Base-by-base conservation (phyloP, 441 rosid species). In the Geranium incanum region DNA sequence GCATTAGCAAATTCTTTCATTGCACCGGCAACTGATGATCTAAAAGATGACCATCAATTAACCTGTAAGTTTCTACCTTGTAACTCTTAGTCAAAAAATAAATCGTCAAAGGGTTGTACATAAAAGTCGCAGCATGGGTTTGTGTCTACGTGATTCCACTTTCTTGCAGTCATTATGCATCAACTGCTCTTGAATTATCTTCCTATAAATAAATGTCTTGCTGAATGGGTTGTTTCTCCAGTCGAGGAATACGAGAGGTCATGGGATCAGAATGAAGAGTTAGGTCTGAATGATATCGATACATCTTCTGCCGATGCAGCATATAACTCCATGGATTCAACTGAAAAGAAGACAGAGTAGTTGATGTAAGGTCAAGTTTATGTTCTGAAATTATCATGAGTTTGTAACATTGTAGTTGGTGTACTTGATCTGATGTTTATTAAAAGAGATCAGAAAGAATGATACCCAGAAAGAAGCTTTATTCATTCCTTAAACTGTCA, bases 221-320 rank as follows among this genome's bases (percentile, higher is more conserved):
- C 45, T 18, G 12, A 11, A 19, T 45, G 11, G n/a, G 12, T 8
- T 28, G 37, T 37, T 13, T 52, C 52, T 74, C 19, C 88, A 90
- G 99, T 77, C 69, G 97, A 92, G 82, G 94, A 92, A 63, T 92
- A 89, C 36, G 86, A 82, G 82, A 87, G 99, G 70, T 84, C 95
- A 5, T 94, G 96, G 97, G 98, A 94, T 72, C 97, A 94, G 77
- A 90, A 92, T 12, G 99, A 92, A 78, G 99, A 94, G 68, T 78
- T 94, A 77, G 97, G 97, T 80, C 83, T 94, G 39, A 94, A 94
- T 62, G 97, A 90, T 76, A 89, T 94, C 0, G 96, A 92, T 76
- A 94, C 99, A 50, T 84, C 93, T 13, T 84, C 93, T 0, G 99
- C 97, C 0, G 97, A 94, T 77, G 89, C 82, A 68, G 93, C 97